Percentiles rank a stretch among this genome's conserved stretches.
phyloP scores from a whole-genome alignment of 1,139 yeast species.

The Hemisphaericaspora xylofermentans region DNA sequence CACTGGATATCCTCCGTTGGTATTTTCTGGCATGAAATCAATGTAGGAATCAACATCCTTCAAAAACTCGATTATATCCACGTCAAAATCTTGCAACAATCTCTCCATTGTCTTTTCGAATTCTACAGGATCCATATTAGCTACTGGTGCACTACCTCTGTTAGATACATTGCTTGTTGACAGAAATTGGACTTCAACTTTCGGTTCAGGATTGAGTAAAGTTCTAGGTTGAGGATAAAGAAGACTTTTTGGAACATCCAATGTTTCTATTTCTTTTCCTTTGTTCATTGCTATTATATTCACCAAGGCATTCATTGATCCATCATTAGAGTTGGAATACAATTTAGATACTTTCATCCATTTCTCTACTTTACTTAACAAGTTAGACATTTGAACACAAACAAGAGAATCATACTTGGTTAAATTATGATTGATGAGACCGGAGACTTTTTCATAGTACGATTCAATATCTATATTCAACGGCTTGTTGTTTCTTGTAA shows the following conservation, averaged over 20 bases:
- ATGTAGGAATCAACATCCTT: background rate
- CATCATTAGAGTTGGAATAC: conserved; percentile 1
- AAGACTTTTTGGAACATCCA: conserved; percentile 32
- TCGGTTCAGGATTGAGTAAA: background rate
- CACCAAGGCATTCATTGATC: conserved; percentile 16
- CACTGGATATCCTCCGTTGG: background rate
- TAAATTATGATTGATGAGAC: conserved; percentile 23
- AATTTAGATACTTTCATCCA: conserved; percentile 47
- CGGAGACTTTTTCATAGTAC: conserved; percentile 31
- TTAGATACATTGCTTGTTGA: no score
- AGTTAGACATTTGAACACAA: conserved; percentile 41
- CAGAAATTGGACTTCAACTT: no score
- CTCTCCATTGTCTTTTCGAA: background rate
- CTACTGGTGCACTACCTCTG: background rate
- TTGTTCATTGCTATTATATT: conserved; percentile 45
- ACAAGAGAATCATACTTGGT: conserved; percentile 33
- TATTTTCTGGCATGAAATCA: background rate
- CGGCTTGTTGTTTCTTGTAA: conserved; percentile 9
- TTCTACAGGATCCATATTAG: background rate
- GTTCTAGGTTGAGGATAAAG: conserved; percentile 1
- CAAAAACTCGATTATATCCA: background rate
- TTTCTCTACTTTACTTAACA: conserved; percentile 43
- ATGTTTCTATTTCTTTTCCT: conserved; percentile 40
- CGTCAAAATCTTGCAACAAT: background rate
- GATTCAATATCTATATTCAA: conserved; percentile 35